phyloP scores from a whole-genome alignment of 192 early-diverging fungal genomes.

The Borealophlyctis nickersoniae region DNA sequence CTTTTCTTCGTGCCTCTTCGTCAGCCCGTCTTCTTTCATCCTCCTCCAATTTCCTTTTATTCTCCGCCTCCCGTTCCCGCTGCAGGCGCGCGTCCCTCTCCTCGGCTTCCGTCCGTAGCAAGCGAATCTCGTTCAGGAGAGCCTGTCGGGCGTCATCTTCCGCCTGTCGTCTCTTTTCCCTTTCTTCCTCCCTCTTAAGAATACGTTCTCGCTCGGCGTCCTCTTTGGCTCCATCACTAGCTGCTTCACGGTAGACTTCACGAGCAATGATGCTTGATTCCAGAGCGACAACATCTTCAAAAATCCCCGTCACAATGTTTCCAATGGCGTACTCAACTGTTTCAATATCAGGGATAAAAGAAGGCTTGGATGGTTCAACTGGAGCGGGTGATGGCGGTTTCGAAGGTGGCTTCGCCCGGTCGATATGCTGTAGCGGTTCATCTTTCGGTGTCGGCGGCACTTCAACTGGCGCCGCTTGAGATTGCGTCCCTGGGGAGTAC shows the following conservation, averaged over 20 bases:
- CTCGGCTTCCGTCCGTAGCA: conserved; percentile 1
- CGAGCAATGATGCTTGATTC: neutral
- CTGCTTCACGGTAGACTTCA: neutral
- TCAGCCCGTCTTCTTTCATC: conserved; percentile 2
- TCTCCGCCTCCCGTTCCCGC: conserved; percentile 9
- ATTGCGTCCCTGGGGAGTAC: no score
- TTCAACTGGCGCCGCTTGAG: no score
- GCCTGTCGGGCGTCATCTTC: neutral
- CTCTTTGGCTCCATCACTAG: neutral
- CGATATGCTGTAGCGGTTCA: no score
- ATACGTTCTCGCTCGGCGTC: neutral
- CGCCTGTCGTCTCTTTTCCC: neutral
- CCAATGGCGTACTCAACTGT: no score
- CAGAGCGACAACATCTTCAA: neutral
- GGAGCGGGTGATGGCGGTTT: no score
- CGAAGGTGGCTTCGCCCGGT: no score
- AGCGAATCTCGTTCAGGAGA: neutral
- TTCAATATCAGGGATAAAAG: no score
- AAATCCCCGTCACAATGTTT: no score
- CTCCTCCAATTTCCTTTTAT: conserved; percentile 12
- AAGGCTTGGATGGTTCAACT: no score
- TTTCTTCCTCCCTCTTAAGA: neutral
- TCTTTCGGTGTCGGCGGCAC: no score
- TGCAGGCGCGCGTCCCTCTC: conserved; percentile 10
- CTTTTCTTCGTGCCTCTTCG: neutral